phyloP scores from a whole-genome alignment of 768 basidiomycete species.

The Podaxis sp. region DNA sequence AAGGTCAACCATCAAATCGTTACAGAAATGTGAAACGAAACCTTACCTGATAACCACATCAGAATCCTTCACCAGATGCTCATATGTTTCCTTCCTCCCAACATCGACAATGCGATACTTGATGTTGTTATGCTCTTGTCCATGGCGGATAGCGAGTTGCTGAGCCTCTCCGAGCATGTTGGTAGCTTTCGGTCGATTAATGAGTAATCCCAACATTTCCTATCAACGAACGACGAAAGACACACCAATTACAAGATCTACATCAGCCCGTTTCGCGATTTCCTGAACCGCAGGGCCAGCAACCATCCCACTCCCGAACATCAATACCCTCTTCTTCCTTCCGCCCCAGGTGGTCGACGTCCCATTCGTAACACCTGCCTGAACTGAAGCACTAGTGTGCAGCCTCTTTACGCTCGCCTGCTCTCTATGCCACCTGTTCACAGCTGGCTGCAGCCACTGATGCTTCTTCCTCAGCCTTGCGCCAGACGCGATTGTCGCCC shows the following conservation, averaged over 20 bases:
- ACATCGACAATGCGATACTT: slow-evolving; percentile 59
- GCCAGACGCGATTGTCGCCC: slow-evolving; percentile 64
- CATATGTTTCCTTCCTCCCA: slow-evolving; percentile 38
- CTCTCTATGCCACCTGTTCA: slow-evolving; percentile 36
- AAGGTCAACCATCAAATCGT: not conserved
- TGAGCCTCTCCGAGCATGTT: slow-evolving; percentile 62
- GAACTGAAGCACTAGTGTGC: not conserved
- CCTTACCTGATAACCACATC: slow-evolving; percentile 84
- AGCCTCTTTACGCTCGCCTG: slow-evolving; percentile 10
- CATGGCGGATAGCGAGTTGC: slow-evolving; percentile 28
- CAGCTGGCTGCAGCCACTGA: slow-evolving; percentile 51
- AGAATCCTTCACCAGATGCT: slow-evolving; percentile 49
- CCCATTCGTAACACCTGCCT: not conserved
- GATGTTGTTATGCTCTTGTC: slow-evolving; percentile 42
- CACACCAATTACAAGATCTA: slow-evolving; percentile 77
- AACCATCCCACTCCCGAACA: slow-evolving; percentile 95
- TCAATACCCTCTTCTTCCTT: slow-evolving; percentile 60
- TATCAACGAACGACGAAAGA: slow-evolving; percentile 13
- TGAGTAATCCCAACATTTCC: slow-evolving; percentile 11
- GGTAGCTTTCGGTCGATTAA: slow-evolving; percentile 46
- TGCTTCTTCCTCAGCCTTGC: slow-evolving; percentile 55
- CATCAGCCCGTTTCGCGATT: slow-evolving; percentile 55
- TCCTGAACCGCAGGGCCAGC: slow-evolving; percentile 83
- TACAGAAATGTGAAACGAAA: not conserved
- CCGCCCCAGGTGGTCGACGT: not conserved